Conservation (phyloP, 2,329 filamentous ascomycete genomes). For the Fulvia fulva region DNA sequence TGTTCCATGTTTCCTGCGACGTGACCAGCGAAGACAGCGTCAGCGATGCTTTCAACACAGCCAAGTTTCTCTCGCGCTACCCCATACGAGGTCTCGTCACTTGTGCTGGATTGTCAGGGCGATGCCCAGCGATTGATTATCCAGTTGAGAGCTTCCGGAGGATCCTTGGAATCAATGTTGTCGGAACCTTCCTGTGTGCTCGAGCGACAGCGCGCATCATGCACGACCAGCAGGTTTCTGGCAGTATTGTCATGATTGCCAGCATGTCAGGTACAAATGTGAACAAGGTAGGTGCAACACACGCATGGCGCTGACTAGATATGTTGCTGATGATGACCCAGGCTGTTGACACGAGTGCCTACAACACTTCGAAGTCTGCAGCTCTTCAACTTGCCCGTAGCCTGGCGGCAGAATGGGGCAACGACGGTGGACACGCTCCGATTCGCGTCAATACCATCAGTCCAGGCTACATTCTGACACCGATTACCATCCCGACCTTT, state of each 20-base stretch:
- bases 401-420: conserved; percentile 51
- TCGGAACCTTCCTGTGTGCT: conserved; percentile 31
- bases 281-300: conserved; percentile 23
- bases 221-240: conserved; percentile 20
- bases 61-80: not conserved
- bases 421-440: conserved; percentile 2
- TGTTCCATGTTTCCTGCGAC: conserved; percentile 2
- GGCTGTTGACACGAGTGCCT: conserved; percentile 36
- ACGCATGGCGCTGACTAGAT: not conserved
- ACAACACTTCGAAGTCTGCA: conserved; percentile 53
- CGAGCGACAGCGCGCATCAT: conserved; percentile 30
- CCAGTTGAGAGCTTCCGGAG: conserved; percentile 27
- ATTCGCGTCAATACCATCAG: conserved; percentile 9
- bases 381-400: conserved; percentile 49
- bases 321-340: not conserved
- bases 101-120: conserved; percentile 17
- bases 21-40: conserved; percentile 3
- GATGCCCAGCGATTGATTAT: conserved; percentile 28
- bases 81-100: conserved; percentile 10
- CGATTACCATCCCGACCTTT: conserved; percentile 1
- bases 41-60: not conserved
- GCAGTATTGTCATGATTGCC: conserved; percentile 35
- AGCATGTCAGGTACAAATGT: conserved; percentile 33
- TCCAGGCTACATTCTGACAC: conserved; percentile 7
- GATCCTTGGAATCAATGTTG: conserved; percentile 35